phyloP scores from a whole-genome alignment of 2,329 filamentous ascomycete genomes.

The Xylaria sp. region DNA sequence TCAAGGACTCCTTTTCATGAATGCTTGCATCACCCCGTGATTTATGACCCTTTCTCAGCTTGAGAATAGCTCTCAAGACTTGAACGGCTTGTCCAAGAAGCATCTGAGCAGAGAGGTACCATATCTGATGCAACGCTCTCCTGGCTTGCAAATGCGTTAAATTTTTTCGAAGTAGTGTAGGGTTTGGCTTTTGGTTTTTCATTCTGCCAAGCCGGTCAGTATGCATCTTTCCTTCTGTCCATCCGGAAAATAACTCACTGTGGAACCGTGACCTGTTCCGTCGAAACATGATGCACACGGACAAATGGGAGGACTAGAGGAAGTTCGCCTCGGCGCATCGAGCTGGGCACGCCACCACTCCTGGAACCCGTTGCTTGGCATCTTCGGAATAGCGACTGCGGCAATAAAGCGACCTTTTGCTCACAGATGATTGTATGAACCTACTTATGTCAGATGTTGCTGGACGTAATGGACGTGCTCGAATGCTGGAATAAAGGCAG shows the following conservation, averaged over 20 bases:
- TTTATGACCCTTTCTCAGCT: background rate
- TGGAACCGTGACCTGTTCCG: slow-evolving; percentile 37
- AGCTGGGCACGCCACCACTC: slow-evolving; percentile 45
- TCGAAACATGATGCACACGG: slow-evolving; percentile 46
- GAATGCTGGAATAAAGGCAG: background rate
- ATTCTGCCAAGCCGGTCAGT: slow-evolving; percentile 30
- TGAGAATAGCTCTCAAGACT: slow-evolving; percentile 34
- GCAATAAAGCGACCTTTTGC: slow-evolving; percentile 6
- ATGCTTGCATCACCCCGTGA: background rate
- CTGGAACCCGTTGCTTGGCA: slow-evolving; percentile 40
- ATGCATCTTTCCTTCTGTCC: background rate
- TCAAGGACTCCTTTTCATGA: background rate
- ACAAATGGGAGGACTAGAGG: slow-evolving; percentile 41
- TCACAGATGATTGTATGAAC: background rate
- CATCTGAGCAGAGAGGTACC: slow-evolving; percentile 40
- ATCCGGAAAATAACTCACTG: slow-evolving; percentile 35
- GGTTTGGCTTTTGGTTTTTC: slow-evolving; percentile 22
- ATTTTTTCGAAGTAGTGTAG: slow-evolving; percentile 17
- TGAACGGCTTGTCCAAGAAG: slow-evolving; percentile 32
- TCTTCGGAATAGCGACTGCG: slow-evolving; percentile 14
- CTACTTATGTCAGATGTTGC: background rate
- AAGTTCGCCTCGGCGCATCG: slow-evolving; percentile 34
- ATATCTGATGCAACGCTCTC: slow-evolving; percentile 46
- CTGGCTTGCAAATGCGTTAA: slow-evolving; percentile 27
- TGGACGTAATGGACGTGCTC: background rate